phyloP scores from a whole-genome alignment of 805 yeast species.

The Lipomyces orientalis region DNA sequence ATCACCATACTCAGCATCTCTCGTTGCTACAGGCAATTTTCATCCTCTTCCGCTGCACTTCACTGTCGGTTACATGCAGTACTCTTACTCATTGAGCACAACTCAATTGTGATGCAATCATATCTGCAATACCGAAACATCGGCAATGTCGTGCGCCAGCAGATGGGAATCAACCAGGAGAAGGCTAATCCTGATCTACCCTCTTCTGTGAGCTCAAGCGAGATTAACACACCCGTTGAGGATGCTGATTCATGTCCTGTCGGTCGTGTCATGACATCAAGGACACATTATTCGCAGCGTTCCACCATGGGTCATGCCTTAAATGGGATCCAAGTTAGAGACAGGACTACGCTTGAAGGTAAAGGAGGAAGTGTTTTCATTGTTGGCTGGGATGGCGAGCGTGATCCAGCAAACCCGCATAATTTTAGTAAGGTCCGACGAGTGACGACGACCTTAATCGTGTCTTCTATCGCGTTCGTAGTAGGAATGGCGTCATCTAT shows the following conservation, averaged over 20 bases:
- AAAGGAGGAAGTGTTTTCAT: conserved; percentile 16
- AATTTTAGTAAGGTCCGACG: conserved; percentile 18
- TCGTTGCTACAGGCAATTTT: background rate
- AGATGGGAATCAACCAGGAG: background rate
- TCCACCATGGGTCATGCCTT: background rate
- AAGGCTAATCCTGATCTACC: background rate
- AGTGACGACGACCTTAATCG: conserved; percentile 27
- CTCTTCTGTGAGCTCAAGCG: background rate
- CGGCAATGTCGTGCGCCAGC: conserved; percentile 5
- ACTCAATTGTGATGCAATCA: conserved; percentile 13
- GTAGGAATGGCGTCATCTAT: conserved; percentile 33
- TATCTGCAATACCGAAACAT: conserved; percentile 17
- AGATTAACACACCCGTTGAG: background rate
- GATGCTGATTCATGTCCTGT: conserved; percentile 1
- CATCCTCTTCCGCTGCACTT: background rate
- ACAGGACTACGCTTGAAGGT: background rate
- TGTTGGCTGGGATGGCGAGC: conserved; percentile 34
- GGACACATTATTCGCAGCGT: background rate
- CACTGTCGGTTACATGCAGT: background rate
- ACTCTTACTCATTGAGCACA: background rate
- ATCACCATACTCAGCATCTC: too few relatives aligned
- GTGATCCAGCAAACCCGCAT: conserved; percentile 33
- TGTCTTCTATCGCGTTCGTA: conserved; percentile 27
- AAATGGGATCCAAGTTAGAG: background rate
- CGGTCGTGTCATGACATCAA: background rate